Conservation (phyloP, 192 early-diverging fungal species). For the Gamsiella multidivaricata region DNA sequence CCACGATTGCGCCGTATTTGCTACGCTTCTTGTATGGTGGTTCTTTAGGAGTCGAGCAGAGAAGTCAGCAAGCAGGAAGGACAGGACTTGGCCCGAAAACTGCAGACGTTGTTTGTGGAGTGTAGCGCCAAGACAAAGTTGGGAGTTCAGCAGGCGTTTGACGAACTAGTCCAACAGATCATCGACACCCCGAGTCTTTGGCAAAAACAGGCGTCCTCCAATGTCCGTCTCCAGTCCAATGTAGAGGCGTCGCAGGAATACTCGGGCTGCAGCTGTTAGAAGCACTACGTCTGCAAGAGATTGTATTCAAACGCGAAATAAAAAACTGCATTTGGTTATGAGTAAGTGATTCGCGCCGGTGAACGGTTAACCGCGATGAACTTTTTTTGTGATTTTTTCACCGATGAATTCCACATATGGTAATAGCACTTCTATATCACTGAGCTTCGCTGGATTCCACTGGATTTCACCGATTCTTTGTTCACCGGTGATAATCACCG, state of each 20-base stretch:
- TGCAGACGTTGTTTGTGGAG: conserved; percentile 95
- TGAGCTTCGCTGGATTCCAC: no score
- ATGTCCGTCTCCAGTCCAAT: conserved; percentile 40
- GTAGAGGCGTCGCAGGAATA: conserved; percentile 26
- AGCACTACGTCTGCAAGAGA: not conserved
- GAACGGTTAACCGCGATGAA: no score
- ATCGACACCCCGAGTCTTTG: conserved; percentile 51
- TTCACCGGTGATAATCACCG: no score
- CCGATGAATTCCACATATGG: no score
- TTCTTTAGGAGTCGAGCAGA: conserved; percentile 62
- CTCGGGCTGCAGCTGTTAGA: conserved; percentile 36
- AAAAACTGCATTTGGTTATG: no score
- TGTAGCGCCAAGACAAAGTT: conserved; percentile 94
- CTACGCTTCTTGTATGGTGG: not conserved
- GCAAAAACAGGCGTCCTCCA: conserved; percentile 46
- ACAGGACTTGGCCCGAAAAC: conserved; percentile 86
- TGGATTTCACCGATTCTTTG: no score
- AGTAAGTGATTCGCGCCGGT: no score
- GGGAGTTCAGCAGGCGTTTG: conserved; percentile 94
- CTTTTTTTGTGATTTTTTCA: no score
- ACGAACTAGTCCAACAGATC: conserved; percentile 93
- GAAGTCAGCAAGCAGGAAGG: conserved; percentile 90
- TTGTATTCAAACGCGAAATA: no score
- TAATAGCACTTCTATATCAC: no score
- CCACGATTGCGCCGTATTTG: no score